Percentiles rank a stretch among this genome's conserved stretches.
Conservation (phyloP, 306 rosid species). For the Erythrophleum fordii region DNA sequence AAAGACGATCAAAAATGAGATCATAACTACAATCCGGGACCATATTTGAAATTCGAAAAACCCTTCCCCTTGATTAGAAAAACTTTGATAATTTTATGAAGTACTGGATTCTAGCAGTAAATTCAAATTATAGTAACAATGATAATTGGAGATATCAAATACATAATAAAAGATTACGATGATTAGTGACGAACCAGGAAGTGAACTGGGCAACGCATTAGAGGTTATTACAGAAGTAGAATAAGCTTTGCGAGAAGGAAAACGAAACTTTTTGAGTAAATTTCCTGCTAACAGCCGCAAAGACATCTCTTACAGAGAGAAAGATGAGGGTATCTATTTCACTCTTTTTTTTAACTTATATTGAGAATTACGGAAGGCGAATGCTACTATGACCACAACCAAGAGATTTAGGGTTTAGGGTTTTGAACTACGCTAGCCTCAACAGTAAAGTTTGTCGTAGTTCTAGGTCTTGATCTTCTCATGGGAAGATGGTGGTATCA, state of each 20-base stretch:
- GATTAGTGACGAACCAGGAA: constrained; percentile 39
- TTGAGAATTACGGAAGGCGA: background rate
- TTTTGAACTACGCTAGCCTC: too few species aligned
- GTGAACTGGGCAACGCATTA: constrained; percentile 40
- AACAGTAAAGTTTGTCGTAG: background rate
- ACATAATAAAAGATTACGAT: background rate
- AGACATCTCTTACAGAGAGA: constrained; percentile 43
- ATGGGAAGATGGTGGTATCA: background rate
- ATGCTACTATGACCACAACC: background rate
- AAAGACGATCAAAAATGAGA: background rate
- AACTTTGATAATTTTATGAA: background rate
- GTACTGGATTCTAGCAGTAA: background rate
- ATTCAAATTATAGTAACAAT: background rate
- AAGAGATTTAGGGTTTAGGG: background rate
- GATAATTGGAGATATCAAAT: background rate
- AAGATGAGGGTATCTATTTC: background rate
- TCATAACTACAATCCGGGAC: background rate
- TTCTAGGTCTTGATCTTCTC: background rate
- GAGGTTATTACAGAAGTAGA: constrained; percentile 22
- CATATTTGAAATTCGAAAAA: background rate
- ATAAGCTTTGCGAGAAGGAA: constrained; percentile 33
- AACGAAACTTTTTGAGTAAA: constrained; percentile 48
- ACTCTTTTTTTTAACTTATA: background rate
- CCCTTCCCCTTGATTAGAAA: background rate
- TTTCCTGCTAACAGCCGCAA: constrained; percentile 48